Percentiles rank a stretch among this genome's conserved stretches.
phyloP scores from a whole-genome alignment of 2,329 filamentous ascomycete genomes.

The Colletotrichum navitas region DNA sequence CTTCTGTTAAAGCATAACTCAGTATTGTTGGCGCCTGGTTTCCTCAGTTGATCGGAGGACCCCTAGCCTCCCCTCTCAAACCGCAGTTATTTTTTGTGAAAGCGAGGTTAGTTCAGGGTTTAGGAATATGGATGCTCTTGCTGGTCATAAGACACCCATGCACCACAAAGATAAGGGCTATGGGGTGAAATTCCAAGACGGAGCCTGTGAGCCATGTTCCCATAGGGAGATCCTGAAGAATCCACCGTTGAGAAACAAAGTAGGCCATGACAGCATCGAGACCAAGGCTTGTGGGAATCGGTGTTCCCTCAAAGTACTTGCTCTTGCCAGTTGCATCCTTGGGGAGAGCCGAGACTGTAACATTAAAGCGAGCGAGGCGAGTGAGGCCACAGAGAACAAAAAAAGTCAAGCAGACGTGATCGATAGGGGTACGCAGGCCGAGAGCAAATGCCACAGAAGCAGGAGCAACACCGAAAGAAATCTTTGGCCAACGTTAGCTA shows the following conservation, averaged over 20 bases:
- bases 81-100: not conserved
- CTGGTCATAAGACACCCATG: conserved; percentile 96
- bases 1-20: not conserved
- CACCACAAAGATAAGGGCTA: conserved; percentile 83
- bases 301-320: conserved; percentile 96
- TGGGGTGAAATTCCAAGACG: conserved; percentile 84
- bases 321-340: conserved; percentile 94
- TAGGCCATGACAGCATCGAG: conserved; percentile 89
- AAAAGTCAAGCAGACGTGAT: conserved; percentile 84
- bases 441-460: conserved; percentile 90
- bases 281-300: conserved; percentile 89
- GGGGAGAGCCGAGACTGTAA: conserved; percentile 88
- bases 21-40: not conserved
- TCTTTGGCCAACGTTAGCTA: conserved; percentile 62
- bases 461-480: conserved; percentile 94
- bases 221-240: conserved; percentile 81
- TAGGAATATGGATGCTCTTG: conserved; percentile 94
- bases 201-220: conserved; percentile 78
- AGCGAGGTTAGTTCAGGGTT: conserved; percentile 66
- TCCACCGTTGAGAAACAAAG: conserved; percentile 86
- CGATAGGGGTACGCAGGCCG: conserved; percentile 84
- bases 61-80: not conserved
- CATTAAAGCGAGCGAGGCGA: conserved; percentile 95
- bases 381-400: conserved; percentile 97
- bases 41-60: not conserved